A percentile compares a stretch with the other conserved stretches of the same genome.
phyloP scores from a whole-genome alignment of 2,329 filamentous ascomycete genomes.

The Echinosphaeria canescens region DNA sequence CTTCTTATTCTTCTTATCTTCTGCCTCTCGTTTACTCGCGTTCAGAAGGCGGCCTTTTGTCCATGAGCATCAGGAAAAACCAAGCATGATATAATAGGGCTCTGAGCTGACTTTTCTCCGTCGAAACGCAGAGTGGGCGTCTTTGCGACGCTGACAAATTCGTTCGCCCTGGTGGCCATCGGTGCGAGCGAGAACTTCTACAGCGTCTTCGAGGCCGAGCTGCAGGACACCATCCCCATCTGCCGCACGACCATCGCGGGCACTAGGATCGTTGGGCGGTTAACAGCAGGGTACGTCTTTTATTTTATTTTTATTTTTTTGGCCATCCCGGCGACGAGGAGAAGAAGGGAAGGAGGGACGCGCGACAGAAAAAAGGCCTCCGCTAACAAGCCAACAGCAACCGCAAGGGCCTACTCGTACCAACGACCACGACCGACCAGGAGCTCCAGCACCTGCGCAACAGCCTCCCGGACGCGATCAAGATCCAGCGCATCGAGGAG shows the following conservation, averaged over 20 bases:
- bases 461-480: slow-evolving; percentile 73
- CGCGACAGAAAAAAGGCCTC: background rate
- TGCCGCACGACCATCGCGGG: slow-evolving; percentile 93
- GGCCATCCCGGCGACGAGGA: background rate
- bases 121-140: slow-evolving; percentile 98
- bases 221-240: slow-evolving; percentile 94
- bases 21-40: too few relatives aligned
- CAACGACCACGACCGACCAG: slow-evolving; percentile 91
- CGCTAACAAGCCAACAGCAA: too few relatives aligned
- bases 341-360: background rate
- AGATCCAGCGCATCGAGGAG: slow-evolving; percentile 96
- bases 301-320: too few relatives aligned
- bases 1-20: too few relatives aligned
- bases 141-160: slow-evolving; percentile 92
- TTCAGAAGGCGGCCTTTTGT: too few relatives aligned
- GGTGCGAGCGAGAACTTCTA: slow-evolving; percentile 99
- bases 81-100: too few relatives aligned
- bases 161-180: slow-evolving; percentile 82
- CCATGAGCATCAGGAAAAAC: too few relatives aligned
- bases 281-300: slow-evolving; percentile 61
- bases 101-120: too few relatives aligned
- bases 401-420: slow-evolving; percentile 88
- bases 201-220: slow-evolving; percentile 93
- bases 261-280: slow-evolving; percentile 83
- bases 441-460: slow-evolving; percentile 95